Conservation (phyloP, 1,139 yeast species). For the Saccharomycopsis crataegensis region DNA sequence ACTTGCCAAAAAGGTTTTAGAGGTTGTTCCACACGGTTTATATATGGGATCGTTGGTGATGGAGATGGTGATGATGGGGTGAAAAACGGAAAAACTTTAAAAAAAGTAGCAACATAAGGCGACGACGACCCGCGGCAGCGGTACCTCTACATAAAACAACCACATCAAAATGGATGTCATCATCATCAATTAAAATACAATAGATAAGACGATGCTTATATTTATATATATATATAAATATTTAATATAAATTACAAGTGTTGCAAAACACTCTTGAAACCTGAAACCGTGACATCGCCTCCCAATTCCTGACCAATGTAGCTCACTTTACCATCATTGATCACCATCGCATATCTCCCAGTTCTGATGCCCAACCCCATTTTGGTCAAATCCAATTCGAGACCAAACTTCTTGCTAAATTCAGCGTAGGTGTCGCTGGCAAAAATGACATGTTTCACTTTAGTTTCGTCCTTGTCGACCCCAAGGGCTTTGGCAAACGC, state of each 20-base stretch:
- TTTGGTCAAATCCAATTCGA: conserved; percentile 61
- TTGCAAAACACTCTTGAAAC: conserved; percentile 48
- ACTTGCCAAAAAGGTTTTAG: no score
- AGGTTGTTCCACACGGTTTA: no score
- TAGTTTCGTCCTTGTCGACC: conserved; percentile 27
- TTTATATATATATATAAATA: no score
- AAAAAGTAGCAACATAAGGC: no score
- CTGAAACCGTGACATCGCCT: conserved; percentile 54
- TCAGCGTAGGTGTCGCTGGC: conserved; percentile 74
- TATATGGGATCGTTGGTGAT: no score
- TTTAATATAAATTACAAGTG: conserved; percentile 4
- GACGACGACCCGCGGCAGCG: no score
- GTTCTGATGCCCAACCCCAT: conserved; percentile 70
- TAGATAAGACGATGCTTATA: no score
- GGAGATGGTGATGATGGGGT: no score
- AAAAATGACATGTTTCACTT: conserved; percentile 43
- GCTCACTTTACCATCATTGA: conserved; percentile 43
- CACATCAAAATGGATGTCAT: no score
- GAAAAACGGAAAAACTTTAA: no score
- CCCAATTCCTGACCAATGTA: conserved; percentile 63
- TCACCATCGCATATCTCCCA: conserved; percentile 68
- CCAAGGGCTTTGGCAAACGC: conserved; percentile 62
- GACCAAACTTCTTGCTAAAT: conserved; percentile 59
- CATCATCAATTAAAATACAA: no score
- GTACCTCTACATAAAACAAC: no score